These are phyloP conservation scores for Paramyrothecium roridum DNA, from an alignment of 2,329 filamentous ascomycete species.

Conservation along the genomic window DNA sequence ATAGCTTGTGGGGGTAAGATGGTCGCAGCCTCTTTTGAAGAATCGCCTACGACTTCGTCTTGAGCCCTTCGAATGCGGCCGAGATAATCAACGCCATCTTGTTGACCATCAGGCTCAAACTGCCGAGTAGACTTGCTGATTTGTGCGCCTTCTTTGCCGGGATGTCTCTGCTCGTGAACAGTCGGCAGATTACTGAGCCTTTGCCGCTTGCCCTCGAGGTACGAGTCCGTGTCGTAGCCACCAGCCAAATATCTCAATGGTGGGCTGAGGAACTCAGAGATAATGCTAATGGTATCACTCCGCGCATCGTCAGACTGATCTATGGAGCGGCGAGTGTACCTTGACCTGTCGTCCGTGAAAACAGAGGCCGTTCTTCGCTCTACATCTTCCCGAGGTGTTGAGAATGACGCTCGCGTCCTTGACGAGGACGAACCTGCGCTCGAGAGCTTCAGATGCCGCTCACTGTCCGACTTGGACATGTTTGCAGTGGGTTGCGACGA, in stretches of 20 bases:
- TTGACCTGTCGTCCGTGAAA: not conserved
- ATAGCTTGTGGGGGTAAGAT: not conserved
- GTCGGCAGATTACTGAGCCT: not conserved
- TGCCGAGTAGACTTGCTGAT: conserved; percentile 3
- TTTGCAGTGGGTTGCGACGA: not conserved
- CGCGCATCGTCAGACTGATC: not conserved
- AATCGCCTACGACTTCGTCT: not conserved
- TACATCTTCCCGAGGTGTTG: not conserved
- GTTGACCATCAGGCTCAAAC: not conserved
- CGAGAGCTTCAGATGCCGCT: not conserved
- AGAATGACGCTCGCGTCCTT: not conserved
- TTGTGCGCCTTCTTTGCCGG: not conserved
- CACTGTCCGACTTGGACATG: not conserved
- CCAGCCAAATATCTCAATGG: not conserved
- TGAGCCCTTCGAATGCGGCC: not conserved
- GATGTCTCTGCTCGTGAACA: not conserved
- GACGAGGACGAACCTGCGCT: not conserved
- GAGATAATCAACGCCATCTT: not conserved
- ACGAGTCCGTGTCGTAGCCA: not conserved
- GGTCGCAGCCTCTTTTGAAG: no score
- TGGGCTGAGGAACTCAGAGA: not conserved
- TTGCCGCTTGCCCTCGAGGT: not conserved
- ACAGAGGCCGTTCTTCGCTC: not conserved
- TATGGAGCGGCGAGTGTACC: not conserved
- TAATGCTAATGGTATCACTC: conserved; percentile 1